Percentiles rank a stretch among this genome's conserved stretches.
These are phyloP conservation scores for Eucalyptus viminalis DNA, from an alignment of 345 rosid species.

Conservation along the genomic window DNA sequence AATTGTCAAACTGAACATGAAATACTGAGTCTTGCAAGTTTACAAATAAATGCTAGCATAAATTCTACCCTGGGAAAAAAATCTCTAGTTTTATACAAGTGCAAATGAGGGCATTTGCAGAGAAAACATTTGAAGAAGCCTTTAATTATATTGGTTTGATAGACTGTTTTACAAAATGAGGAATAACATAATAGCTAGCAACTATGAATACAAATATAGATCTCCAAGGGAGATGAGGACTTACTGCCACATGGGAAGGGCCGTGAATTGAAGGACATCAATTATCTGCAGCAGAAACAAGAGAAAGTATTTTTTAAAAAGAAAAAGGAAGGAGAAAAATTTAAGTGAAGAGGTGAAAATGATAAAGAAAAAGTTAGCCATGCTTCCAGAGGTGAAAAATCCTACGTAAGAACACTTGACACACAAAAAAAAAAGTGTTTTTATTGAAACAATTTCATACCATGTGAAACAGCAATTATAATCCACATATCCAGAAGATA, in stretches of 20 bases:
- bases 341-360: not conserved
- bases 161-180: not conserved
- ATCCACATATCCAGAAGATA: no score
- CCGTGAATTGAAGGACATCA: conserved; percentile 66
- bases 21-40: not conserved
- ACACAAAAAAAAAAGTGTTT: no score
- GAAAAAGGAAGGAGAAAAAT: not conserved
- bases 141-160: not conserved
- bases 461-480: no score
- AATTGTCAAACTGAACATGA: not conserved
- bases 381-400: not conserved
- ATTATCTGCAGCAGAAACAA: conserved; percentile 44
- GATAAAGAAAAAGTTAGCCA: not conserved
- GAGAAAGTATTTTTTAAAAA: not conserved
- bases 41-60: not conserved
- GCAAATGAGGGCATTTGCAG: not conserved
- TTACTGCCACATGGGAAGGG: conserved; percentile 92
- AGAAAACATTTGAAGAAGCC: not conserved
- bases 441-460: no score
- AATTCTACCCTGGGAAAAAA: not conserved
- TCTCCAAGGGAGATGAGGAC: not conserved
- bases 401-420: not conserved
- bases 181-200: not conserved
- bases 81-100: not conserved
- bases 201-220: not conserved